A percentile compares a stretch with the other conserved stretches of the same genome.
Conservation (phyloP, 2,329 filamentous ascomycete genomes). For the Arthroderma sp. region DNA sequence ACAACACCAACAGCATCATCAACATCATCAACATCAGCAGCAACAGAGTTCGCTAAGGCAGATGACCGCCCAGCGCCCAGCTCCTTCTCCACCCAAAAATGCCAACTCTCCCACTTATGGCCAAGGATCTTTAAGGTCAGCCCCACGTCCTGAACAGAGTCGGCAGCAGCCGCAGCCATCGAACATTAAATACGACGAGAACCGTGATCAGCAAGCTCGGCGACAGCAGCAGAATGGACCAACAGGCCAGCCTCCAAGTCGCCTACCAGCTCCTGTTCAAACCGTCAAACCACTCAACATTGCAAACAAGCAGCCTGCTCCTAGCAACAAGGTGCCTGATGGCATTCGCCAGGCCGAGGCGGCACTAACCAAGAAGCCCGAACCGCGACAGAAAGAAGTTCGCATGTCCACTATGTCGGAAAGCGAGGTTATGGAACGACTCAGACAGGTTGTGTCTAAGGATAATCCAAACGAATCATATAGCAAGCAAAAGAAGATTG, state of each 20-base stretch:
- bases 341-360: slow-evolving; percentile 80
- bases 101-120: slow-evolving; percentile 13
- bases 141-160: slow-evolving; percentile 20
- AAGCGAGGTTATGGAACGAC: slow-evolving; percentile 88
- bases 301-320: slow-evolving; percentile 46
- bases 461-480: slow-evolving; percentile 91
- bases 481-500: slow-evolving; percentile 99
- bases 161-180: slow-evolving; percentile 19
- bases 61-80: slow-evolving; percentile 62
- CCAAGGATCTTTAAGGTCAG: slow-evolving; percentile 23
- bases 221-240: slow-evolving; percentile 33
- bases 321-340: slow-evolving; percentile 39
- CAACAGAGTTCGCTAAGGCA: slow-evolving; percentile 38
- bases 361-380: slow-evolving; percentile 70
- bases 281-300: slow-evolving; percentile 68
- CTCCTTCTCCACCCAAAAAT: slow-evolving; percentile 53
- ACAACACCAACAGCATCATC: too few relatives aligned
- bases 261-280: slow-evolving; percentile 42
- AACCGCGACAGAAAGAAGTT: slow-evolving; percentile 75
- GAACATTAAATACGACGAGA: slow-evolving; percentile 18
- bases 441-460: slow-evolving; percentile 89
- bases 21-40: too few relatives aligned
- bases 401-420: slow-evolving; percentile 99
- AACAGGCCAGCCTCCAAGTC: slow-evolving; percentile 42
- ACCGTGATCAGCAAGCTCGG: slow-evolving; percentile 22